Conservation (phyloP, 2,329 filamentous ascomycete genomes). For the Elsinoe perseae region DNA sequence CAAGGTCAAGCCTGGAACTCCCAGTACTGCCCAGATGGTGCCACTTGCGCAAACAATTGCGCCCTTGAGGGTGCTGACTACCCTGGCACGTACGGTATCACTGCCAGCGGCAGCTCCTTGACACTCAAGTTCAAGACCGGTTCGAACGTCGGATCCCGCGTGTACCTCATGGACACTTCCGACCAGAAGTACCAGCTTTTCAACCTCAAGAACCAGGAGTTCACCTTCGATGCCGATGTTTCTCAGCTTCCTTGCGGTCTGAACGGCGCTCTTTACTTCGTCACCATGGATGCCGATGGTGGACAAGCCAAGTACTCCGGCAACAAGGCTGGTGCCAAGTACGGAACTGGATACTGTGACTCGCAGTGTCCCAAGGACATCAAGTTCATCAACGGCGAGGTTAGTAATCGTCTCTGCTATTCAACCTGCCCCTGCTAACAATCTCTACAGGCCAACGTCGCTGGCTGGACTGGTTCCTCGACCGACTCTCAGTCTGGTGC, state of each 20-base stretch:
- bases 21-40: constrained; percentile 34
- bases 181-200: constrained; percentile 58
- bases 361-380: constrained; percentile 36
- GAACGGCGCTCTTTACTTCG: constrained; percentile 63
- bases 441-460: constrained; percentile 17
- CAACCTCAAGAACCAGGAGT: constrained; percentile 58
- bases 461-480: constrained; percentile 23
- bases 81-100: constrained; percentile 41
- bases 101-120: constrained; percentile 45
- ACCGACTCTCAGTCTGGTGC: constrained; percentile 26
- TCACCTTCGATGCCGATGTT: constrained; percentile 66
- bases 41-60: constrained; percentile 34
- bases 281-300: constrained; percentile 56
- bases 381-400: constrained; percentile 26
- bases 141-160: constrained; percentile 38
- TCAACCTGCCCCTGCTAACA: constrained; percentile 8
- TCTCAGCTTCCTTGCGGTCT: constrained; percentile 61
- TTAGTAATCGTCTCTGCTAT: background rate
- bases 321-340: constrained; percentile 48
- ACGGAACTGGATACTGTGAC: constrained; percentile 53
- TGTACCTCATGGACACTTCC: constrained; percentile 39
- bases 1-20: constrained; percentile 39
- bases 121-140: constrained; percentile 53
- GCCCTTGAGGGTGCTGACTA: constrained; percentile 39
- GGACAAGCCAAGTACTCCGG: constrained; percentile 34